These are phyloP conservation scores for Phialophora verrucosa DNA, from an alignment of 2,329 filamentous ascomycete genomes.

Conservation along the genomic window DNA sequence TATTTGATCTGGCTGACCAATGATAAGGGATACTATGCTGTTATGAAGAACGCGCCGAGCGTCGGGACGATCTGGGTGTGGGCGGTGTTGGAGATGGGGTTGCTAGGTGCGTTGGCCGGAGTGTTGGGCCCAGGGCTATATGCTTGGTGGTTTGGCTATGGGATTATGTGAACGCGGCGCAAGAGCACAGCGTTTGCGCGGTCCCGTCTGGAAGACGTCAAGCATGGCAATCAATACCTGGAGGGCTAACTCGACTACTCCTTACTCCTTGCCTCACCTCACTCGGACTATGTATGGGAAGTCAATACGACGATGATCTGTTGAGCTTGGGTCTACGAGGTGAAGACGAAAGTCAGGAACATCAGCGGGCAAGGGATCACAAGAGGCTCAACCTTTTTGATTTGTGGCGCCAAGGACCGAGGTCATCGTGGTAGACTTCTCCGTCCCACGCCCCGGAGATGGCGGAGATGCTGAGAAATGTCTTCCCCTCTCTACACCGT, in stretches of 20 bases:
- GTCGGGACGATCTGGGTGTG: conserved; percentile 91
- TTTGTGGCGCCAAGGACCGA: neutral
- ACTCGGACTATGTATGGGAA: no score
- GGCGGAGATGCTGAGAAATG: conserved; percentile 26
- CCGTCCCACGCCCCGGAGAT: conserved; percentile 15
- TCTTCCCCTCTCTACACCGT: neutral
- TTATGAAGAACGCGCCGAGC: conserved; percentile 91
- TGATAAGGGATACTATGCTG: conserved; percentile 76
- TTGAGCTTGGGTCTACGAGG: neutral
- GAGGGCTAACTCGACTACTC: no score
- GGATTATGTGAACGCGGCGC: conserved; percentile 45
- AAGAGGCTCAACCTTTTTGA: neutral
- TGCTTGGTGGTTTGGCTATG: conserved; percentile 62
- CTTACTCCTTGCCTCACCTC: no score
- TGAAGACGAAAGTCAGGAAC: neutral
- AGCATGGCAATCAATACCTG: no score
- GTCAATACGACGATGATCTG: neutral
- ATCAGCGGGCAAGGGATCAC: neutral
- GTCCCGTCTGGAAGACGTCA: no score
- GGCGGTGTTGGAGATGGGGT: conserved; percentile 83
- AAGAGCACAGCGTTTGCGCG: neutral
- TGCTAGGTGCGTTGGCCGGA: conserved; percentile 67
- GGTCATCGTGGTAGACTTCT: neutral
- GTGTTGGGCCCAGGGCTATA: conserved; percentile 58
- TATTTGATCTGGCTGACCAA: conserved; percentile 85